Evolutionary conservation across 1,139 yeast species (phyloP), one percentile per base, ranked within the genome.

Genomic region (Suhomyces bolitotheri): DNA sequence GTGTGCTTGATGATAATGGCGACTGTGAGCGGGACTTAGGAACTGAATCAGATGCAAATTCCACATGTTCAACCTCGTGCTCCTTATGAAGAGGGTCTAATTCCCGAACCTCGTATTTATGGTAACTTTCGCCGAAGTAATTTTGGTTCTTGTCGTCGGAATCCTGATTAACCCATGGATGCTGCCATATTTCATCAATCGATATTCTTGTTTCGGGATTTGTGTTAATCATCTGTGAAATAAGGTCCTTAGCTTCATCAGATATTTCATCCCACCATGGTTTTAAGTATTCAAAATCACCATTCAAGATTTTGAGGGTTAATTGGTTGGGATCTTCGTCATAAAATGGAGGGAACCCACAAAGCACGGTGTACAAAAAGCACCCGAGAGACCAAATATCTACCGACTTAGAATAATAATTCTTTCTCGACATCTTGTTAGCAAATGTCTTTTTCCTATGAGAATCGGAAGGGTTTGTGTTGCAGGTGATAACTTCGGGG

Each of bases 241-340:
- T 77, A 37, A 84, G 58, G 34, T 55, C 53, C 58, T 88, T 88
- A 6, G 96, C 97, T 14, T 83, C 87, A 25, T 52, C 57, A 41
- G 87, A 76, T 27, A 90, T 84, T 50, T 90, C 96, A 59, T 90
- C 97, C 97, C 97, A 90, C 97, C 97, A 90, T 0, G 97, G 97
- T 39, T 79, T 69, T 40, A 90, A 66, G 57, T 89, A 90, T 11
- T 85, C 82, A 56, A 74, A 90, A 49, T 87, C 85, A 17, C 97
- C 97, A 36, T 71, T 71, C 9, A 94, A 80, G 27, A 90, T 95
- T 57, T 89, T 89, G 49, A 76, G 78, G 1, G 96, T 86, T 44
- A 90, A 64, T n/a, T 76, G 74, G 46, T 84, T 87, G 44, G 86
- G 82, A 50, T 82, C 78, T 48, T 89, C 96, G 58, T 90, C 96